Evolutionary conservation across 441 rosid genomes (phyloP).

Genomic region (Adansonia rubrostipa): DNA sequence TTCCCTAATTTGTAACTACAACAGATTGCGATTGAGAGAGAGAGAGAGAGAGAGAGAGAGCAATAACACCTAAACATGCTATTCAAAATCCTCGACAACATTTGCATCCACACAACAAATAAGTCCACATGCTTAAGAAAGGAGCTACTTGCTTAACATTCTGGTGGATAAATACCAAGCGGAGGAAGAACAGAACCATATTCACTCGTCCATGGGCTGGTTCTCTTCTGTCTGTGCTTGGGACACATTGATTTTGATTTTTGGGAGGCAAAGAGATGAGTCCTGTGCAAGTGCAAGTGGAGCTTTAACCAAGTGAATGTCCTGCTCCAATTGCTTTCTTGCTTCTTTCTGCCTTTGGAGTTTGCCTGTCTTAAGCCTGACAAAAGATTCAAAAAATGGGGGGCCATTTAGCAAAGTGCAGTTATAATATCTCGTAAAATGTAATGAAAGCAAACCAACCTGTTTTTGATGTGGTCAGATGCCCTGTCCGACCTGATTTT

Average conservation of each 20-base stretch:
- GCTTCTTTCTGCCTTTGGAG: slow-evolving; percentile 42
- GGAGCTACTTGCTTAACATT: not conserved
- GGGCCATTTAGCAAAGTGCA: not conserved
- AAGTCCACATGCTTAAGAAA: not conserved
- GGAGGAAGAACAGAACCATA: not conserved
- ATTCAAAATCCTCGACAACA: not conserved
- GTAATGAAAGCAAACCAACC: slow-evolving; percentile 43
- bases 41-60: not conserved
- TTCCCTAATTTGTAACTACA: not conserved
- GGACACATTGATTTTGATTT: slow-evolving; percentile 59
- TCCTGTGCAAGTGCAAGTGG: slow-evolving; percentile 47
- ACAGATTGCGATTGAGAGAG: not conserved
- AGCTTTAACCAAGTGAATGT: slow-evolving; percentile 54
- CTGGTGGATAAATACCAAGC: not conserved
- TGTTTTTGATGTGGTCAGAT: slow-evolving; percentile 48
- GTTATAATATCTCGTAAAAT: not conserved
- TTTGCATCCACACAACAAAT: not conserved
- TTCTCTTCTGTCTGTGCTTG: slow-evolving; percentile 46
- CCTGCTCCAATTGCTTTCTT: slow-evolving; percentile 49
- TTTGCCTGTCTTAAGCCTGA: slow-evolving; percentile 62
- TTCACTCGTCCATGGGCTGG: slow-evolving; percentile 76
- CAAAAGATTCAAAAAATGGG: not conserved
- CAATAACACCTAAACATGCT: not conserved
- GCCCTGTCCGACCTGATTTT: slow-evolving; percentile 65
- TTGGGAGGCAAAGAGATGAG: slow-evolving; percentile 45